phyloP scores from a whole-genome alignment of 2,329 filamentous ascomycete species.

The Mycocentrospora acerina region DNA sequence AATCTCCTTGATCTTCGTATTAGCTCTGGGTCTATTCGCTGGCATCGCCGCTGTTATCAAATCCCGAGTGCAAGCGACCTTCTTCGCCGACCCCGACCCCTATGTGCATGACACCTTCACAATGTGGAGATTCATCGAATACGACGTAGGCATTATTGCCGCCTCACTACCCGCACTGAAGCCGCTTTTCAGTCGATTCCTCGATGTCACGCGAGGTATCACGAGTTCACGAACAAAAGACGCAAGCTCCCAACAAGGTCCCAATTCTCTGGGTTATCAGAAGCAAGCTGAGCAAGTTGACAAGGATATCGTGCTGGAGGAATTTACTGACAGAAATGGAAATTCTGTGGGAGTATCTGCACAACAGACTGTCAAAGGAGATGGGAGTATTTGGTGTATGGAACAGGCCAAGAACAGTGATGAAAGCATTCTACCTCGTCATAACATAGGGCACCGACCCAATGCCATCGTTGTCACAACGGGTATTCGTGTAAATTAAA shows the following conservation, averaged over 20 bases:
- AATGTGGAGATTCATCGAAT: constrained; percentile 51
- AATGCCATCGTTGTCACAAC: constrained; percentile 1
- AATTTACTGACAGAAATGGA: not conserved
- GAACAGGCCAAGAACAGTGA: not conserved
- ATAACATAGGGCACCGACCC: constrained; percentile 1
- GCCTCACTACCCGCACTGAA: constrained; percentile 46
- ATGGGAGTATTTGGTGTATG: not conserved
- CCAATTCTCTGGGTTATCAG: constrained; percentile 5
- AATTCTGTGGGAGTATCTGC: constrained; percentile 1
- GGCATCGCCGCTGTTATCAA: constrained; percentile 49
- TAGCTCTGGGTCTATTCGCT: constrained; percentile 45
- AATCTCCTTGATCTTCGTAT: constrained; percentile 38
- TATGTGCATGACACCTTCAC: constrained; percentile 44
- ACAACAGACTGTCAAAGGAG: not conserved
- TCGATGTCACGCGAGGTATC: constrained; percentile 24
- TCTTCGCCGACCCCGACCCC: constrained; percentile 40
- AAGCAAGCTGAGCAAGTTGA: constrained; percentile 4
- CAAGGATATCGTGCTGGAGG: constrained; percentile 1
- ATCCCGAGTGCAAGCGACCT: constrained; percentile 40
- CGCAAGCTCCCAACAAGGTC: not conserved
- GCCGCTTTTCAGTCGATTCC: constrained; percentile 24
- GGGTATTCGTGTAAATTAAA: not conserved
- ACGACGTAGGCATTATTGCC: constrained; percentile 48
- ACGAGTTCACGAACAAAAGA: constrained; percentile 6
- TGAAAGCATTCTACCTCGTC: constrained; percentile 5